These are phyloP conservation scores for Fomitopsis pulvina DNA, from an alignment of 768 basidiomycete genomes.

Conservation along the genomic window DNA sequence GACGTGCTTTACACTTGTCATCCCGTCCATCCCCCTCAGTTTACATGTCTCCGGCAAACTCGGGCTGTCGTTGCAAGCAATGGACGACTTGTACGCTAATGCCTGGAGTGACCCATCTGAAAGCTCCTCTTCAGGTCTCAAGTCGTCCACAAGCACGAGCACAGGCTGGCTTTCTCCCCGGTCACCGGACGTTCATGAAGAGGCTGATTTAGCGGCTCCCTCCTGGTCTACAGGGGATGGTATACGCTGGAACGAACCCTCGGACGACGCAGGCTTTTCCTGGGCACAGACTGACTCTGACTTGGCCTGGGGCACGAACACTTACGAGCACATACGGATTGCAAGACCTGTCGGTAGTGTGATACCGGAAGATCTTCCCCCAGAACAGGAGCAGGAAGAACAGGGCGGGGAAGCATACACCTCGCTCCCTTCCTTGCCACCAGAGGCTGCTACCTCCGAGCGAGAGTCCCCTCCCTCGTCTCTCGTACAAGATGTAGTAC, in stretches of 20 bases:
- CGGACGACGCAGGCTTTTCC: conserved; percentile 30
- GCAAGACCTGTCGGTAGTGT: conserved; percentile 16
- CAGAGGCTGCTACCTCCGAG: not conserved
- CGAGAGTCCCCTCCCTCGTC: not conserved
- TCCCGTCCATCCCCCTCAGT: too few species aligned
- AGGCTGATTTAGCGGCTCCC: conserved; percentile 50
- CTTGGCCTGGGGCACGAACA: conserved; percentile 25
- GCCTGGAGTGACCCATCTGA: conserved; percentile 53
- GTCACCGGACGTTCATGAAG: conserved; percentile 28
- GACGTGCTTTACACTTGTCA: too few species aligned
- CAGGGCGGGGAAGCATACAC: not conserved
- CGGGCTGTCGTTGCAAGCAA: conserved; percentile 24
- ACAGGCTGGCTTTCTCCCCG: conserved; percentile 11
- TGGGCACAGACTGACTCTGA: conserved; percentile 32
- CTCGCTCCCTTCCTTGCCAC: not conserved
- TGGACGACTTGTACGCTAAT: conserved; percentile 78
- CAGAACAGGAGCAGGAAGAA: not conserved
- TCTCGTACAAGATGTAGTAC: not conserved
- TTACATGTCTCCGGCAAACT: too few species aligned
- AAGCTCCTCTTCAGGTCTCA: conserved; percentile 3
- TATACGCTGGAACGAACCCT: conserved; percentile 42
- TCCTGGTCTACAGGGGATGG: conserved; percentile 47
- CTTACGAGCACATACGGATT: conserved; percentile 35
- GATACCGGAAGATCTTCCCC: not conserved
- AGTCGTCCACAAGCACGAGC: conserved; percentile 2